Evolutionary conservation across 2,329 filamentous ascomycete species (phyloP).

Genomic region (Colletotrichum lentis): DNA sequence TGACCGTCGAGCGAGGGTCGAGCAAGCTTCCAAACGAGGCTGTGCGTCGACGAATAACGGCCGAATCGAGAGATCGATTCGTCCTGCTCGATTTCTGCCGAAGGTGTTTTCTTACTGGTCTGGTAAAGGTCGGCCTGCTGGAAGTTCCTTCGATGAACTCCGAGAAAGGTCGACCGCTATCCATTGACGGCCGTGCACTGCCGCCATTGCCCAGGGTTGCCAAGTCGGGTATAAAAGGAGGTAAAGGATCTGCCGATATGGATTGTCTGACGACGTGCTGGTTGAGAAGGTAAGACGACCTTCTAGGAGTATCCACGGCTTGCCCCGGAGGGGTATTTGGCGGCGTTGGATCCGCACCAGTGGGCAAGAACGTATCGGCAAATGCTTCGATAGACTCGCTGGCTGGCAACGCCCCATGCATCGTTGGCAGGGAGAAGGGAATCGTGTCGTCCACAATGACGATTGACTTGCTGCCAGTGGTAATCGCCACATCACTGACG

Average conservation of each 20-base stretch:
- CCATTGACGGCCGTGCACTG: constrained; percentile 45
- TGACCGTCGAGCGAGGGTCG: constrained; percentile 58
- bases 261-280: constrained; percentile 53
- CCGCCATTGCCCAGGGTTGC: constrained; percentile 48
- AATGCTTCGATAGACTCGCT: constrained; percentile 63
- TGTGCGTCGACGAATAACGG: constrained; percentile 61
- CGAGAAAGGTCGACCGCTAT: constrained; percentile 46
- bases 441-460: constrained; percentile 81
- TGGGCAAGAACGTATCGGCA: constrained; percentile 59
- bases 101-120: constrained; percentile 46
- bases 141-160: constrained; percentile 43
- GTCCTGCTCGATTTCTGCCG: constrained; percentile 59
- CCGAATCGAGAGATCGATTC: constrained; percentile 59
- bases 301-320: constrained; percentile 56
- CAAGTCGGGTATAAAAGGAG: constrained; percentile 59
- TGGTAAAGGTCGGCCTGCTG: constrained; percentile 10
- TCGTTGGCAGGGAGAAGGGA: constrained; percentile 57
- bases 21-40: constrained; percentile 68
- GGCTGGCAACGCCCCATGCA: constrained; percentile 59
- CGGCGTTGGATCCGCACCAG: constrained; percentile 64
- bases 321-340: constrained; percentile 67
- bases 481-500: constrained; percentile 67
- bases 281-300: constrained; percentile 64
- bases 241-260: constrained; percentile 52
- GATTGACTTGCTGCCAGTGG: constrained; percentile 86